Evolutionary conservation across 495 filamentous ascomycete species (phyloP).

Genomic region (Alectoria sarmentosa): DNA sequence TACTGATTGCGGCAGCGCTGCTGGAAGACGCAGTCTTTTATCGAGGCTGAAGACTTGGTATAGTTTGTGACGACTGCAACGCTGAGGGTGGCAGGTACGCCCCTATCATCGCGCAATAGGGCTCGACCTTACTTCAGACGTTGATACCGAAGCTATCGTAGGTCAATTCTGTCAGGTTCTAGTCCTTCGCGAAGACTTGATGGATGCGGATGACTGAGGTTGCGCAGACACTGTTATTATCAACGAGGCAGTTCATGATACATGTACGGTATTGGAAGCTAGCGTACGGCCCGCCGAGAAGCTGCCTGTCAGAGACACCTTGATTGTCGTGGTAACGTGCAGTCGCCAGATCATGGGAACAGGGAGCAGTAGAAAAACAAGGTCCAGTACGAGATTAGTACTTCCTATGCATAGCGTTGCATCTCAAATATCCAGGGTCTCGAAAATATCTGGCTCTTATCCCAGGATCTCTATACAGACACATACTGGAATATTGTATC

Average conservation of each 20-base stretch:
- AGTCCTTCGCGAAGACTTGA: slow-evolving; percentile 48
- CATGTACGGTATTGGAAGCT: neutral
- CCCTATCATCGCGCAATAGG: slow-evolving; percentile 49
- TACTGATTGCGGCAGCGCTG: neutral
- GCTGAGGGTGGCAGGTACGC: slow-evolving; percentile 42
- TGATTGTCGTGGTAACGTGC: slow-evolving; percentile 38
- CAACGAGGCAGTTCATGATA: neutral
- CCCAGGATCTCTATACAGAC: slow-evolving; percentile 38
- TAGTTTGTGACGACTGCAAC: neutral
- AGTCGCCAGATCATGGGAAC: slow-evolving; percentile 44
- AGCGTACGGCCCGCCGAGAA: slow-evolving; percentile 41
- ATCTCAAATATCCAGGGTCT: slow-evolving; percentile 33
- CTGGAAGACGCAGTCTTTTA: neutral
- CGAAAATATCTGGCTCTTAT: slow-evolving; percentile 32
- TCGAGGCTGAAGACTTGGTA: neutral
- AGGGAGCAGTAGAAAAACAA: slow-evolving; percentile 36
- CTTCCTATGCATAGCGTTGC: slow-evolving; percentile 39
- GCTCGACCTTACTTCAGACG: slow-evolving; percentile 53
- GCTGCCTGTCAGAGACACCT: slow-evolving; percentile 41
- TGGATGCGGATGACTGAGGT: slow-evolving; percentile 47
- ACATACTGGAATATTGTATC: slow-evolving; percentile 39
- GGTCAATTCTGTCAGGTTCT: slow-evolving; percentile 29
- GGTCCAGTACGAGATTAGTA: slow-evolving; percentile 40
- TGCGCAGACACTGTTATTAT: slow-evolving; percentile 35
- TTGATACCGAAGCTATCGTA: slow-evolving; percentile 46